Evolutionary conservation across 805 yeast species (phyloP).

Genomic region (Cyberlindnera veronae): DNA sequence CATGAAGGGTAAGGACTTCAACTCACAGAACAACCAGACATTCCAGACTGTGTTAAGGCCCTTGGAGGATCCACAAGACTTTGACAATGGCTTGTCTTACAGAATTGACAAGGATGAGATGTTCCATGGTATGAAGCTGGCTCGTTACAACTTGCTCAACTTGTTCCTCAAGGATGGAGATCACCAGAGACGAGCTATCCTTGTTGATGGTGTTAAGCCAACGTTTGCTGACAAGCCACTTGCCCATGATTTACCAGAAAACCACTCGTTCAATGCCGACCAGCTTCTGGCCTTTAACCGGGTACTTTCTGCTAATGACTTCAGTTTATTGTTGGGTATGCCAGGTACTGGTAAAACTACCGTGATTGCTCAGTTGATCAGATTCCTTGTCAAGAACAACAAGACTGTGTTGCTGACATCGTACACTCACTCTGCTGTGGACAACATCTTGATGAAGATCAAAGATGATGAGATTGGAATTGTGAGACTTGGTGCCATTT

Average conservation of each 20-base stretch:
- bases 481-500: conserved; percentile 61
- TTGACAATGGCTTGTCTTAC: conserved; percentile 32
- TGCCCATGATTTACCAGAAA: conserved; percentile 15
- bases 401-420: conserved; percentile 77
- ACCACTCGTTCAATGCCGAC: conserved; percentile 55
- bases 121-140: conserved; percentile 69
- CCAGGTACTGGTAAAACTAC: conserved; percentile 98
- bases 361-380: conserved; percentile 73
- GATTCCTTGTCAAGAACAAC: conserved; percentile 51
- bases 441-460: conserved; percentile 81
- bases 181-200: conserved; percentile 28
- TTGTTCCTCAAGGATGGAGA: conserved; percentile 51
- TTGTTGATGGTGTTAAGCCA: conserved; percentile 33
- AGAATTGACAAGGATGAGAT: conserved; percentile 81
- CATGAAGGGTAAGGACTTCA: conserved; percentile 36
- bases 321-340: conserved; percentile 86
- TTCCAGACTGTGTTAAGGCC: conserved; percentile 45
- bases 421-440: conserved; percentile 95
- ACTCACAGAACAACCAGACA: conserved; percentile 42
- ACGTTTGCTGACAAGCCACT: conserved; percentile 26
- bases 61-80: conserved; percentile 6
- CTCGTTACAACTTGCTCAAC: conserved; percentile 72
- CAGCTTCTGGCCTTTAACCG: conserved; percentile 67
- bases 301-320: conserved; percentile 66
- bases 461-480: conserved; percentile 44